Conservation (phyloP, 2,329 filamentous ascomycete genomes). For the Kalaharituber pfeilii region DNA sequence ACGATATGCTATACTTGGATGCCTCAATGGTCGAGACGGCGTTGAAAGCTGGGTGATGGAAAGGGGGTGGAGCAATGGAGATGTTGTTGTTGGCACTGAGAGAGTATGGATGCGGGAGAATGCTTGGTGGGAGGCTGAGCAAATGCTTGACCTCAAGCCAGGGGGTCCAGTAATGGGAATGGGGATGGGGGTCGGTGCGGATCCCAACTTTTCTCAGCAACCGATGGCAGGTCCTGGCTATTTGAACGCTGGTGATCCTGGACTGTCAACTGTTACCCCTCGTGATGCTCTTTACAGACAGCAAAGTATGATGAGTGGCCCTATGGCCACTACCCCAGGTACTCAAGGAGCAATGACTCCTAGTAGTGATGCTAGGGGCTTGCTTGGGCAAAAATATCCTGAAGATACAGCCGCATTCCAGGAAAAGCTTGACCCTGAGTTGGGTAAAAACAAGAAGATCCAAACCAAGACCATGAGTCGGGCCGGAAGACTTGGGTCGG, state of each 20-base stretch:
- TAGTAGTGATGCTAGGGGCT: not conserved
- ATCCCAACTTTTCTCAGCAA: constrained; percentile 43
- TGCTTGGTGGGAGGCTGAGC: constrained; percentile 96
- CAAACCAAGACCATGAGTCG: constrained; percentile 48
- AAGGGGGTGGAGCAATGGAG: constrained; percentile 94
- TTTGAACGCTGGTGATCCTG: not conserved
- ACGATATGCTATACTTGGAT: constrained; percentile 68
- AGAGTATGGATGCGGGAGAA: constrained; percentile 88
- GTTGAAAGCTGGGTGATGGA: constrained; percentile 90
- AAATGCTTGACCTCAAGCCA: constrained; percentile 78
- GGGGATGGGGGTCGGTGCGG: constrained; percentile 46
- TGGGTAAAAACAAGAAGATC: constrained; percentile 59
- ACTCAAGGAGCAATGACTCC: not conserved
- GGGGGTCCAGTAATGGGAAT: constrained; percentile 32
- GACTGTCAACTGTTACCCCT: not conserved
- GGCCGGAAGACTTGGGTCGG: constrained; percentile 60
- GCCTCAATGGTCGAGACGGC: constrained; percentile 74
- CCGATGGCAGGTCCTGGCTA: constrained; percentile 4
- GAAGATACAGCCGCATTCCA: constrained; percentile 29
- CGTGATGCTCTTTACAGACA: constrained; percentile 12
- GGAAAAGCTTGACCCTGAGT: constrained; percentile 48
- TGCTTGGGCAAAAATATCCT: constrained; percentile 36
- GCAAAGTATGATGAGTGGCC: constrained; percentile 19
- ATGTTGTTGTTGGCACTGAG: constrained; percentile 78
- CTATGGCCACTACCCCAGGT: constrained; percentile 6